phyloP scores from a whole-genome alignment of 352 stramenopile genomes.

The Globisporangium cystogenes region DNA sequence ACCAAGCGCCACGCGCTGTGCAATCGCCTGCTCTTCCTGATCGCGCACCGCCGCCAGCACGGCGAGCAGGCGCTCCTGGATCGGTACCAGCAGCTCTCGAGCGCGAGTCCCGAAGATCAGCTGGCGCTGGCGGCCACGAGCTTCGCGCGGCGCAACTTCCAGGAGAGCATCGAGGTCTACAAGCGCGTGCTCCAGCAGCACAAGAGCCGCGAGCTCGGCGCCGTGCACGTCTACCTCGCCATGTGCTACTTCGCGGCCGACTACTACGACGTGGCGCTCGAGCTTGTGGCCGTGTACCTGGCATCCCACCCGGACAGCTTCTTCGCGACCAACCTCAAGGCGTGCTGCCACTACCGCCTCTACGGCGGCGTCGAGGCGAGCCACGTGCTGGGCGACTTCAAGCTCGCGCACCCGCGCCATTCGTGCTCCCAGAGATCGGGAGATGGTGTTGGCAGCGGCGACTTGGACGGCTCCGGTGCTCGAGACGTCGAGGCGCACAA shows the following conservation, averaged over 20 bases:
- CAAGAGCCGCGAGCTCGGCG: conserved; percentile 20
- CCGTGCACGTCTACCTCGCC: conserved; percentile 66
- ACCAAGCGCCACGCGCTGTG: conserved; percentile 35
- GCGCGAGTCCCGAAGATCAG: conserved; percentile 25
- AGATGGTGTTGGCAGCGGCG: background rate
- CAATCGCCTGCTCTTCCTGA: conserved; percentile 48
- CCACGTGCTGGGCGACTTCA: conserved; percentile 83
- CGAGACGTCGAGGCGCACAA: conserved; percentile 51
- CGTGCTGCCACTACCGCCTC: conserved; percentile 51
- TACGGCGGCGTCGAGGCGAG: conserved; percentile 53
- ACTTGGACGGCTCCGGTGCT: conserved; percentile 15
- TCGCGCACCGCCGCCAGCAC: conserved; percentile 35
- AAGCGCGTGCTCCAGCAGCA: conserved; percentile 37
- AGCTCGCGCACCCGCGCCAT: conserved; percentile 38
- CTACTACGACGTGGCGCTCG: conserved; percentile 66
- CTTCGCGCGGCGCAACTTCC: conserved; percentile 48
- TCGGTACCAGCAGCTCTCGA: conserved; percentile 44
- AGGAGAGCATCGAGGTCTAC: conserved; percentile 68
- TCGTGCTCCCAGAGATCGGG: conserved; percentile 12
- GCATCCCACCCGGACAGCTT: conserved; percentile 40
- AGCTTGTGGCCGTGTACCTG: conserved; percentile 57
- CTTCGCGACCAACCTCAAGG: conserved; percentile 68
- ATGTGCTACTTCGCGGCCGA: conserved; percentile 72
- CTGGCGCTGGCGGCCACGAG: conserved; percentile 39
- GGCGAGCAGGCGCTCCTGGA: conserved; percentile 84